Percentiles rank a stretch among this genome's conserved stretches.
Evolutionary conservation across 1,139 yeast species (phyloP).

Genomic region (Suhomyces bribrorum): DNA sequence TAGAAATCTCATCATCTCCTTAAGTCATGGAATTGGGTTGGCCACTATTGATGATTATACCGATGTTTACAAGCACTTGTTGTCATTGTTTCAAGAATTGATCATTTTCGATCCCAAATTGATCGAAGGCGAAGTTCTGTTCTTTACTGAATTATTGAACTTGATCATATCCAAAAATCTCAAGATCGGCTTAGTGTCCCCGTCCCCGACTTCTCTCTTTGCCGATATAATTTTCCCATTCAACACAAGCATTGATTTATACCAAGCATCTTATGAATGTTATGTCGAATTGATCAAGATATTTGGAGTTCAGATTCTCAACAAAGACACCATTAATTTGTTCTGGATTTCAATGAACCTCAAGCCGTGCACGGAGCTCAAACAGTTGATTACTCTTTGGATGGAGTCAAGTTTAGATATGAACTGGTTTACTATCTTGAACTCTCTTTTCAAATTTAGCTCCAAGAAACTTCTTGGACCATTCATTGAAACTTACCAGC

Average conservation of each 20-base stretch:
- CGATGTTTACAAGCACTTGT: conserved; percentile 27
- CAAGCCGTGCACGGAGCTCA: conserved; percentile 40
- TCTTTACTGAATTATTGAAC: conserved; percentile 34
- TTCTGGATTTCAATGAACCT: conserved; percentile 49
- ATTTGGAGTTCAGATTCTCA: conserved; percentile 33
- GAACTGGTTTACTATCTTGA: conserved; percentile 45
- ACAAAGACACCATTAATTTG: conserved; percentile 39
- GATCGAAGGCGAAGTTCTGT: conserved; percentile 32
- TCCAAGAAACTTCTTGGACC: conserved; percentile 42
- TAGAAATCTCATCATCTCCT: conserved; percentile 32
- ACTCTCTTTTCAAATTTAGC: conserved; percentile 39
- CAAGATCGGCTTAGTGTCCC: conserved; percentile 37
- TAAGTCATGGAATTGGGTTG: conserved; percentile 38
- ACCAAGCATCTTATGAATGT: conserved; percentile 40
- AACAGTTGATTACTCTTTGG: conserved; percentile 40
- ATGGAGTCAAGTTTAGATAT: conserved; percentile 39
- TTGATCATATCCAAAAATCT: conserved; percentile 39
- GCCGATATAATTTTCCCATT: conserved; percentile 42
- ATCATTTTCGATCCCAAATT: conserved; percentile 43
- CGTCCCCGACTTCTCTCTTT: conserved; percentile 38
- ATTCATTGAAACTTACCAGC: conserved; percentile 41
- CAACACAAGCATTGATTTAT: conserved; percentile 38
- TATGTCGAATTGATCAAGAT: conserved; percentile 44
- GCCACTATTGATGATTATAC: conserved; percentile 30
- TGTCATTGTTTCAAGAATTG: conserved; percentile 40